Conservation (phyloP, 495 filamentous ascomycete genomes). For the Aspergillus wentii region DNA sequence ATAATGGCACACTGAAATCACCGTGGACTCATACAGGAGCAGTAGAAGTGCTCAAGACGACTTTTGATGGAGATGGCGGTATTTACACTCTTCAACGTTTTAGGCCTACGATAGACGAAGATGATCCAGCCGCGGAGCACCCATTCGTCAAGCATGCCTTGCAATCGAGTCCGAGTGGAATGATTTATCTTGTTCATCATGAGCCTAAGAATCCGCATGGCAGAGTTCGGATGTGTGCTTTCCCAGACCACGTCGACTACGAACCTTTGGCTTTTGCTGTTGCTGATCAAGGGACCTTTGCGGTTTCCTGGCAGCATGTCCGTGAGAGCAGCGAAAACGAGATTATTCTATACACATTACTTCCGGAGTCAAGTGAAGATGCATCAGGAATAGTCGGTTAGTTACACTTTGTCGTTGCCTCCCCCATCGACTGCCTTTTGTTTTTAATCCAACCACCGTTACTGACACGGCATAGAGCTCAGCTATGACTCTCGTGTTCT, state of each 20-base stretch:
- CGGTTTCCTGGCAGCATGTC: slow-evolving; percentile 39
- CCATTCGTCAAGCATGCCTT: slow-evolving; percentile 34
- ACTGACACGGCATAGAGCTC: slow-evolving; percentile 11
- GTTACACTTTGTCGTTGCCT: slow-evolving; percentile 3
- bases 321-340: slow-evolving; percentile 14
- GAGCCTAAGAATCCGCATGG: slow-evolving; percentile 7
- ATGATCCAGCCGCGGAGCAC: slow-evolving; percentile 17
- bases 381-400: slow-evolving; percentile 10
- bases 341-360: slow-evolving; percentile 26
- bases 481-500: slow-evolving; percentile 12
- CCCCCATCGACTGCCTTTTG: not conserved
- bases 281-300: slow-evolving; percentile 23
- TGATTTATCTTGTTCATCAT: slow-evolving; percentile 25
- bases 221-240: slow-evolving; percentile 22
- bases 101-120: slow-evolving; percentile 19
- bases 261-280: slow-evolving; percentile 29
- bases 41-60: slow-evolving; percentile 28
- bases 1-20: slow-evolving; percentile 7
- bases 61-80: slow-evolving; percentile 15
- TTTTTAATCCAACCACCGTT: not conserved
- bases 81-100: slow-evolving; percentile 31
- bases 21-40: slow-evolving; percentile 21
- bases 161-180: slow-evolving; percentile 15
- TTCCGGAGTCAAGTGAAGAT: slow-evolving; percentile 2
- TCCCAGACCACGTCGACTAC: slow-evolving; percentile 24